These are phyloP conservation scores for Protomyces pachydermus DNA, from an alignment of 1,139 yeast species.

Conservation along the genomic window DNA sequence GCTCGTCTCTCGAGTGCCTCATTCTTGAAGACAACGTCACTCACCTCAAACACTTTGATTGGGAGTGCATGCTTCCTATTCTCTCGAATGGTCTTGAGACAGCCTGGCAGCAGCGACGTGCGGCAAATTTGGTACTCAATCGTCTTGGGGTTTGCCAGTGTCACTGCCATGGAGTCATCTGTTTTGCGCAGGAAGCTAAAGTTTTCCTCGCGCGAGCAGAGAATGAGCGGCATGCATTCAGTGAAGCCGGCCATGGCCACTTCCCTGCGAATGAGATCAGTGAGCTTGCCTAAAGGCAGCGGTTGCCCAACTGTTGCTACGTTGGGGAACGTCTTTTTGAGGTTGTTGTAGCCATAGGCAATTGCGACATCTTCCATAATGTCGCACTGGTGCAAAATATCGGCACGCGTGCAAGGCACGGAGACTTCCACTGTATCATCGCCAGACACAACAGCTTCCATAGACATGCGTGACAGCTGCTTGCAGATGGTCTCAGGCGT, in stretches of 20 bases:
- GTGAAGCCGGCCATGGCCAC: constrained; percentile 94
- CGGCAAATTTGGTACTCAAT: constrained; percentile 95
- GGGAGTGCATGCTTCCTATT: constrained; percentile 95
- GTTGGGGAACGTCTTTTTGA: constrained; percentile 66
- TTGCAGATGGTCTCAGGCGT: constrained; percentile 61
- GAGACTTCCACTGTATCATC: constrained; percentile 58
- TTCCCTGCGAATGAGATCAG: constrained; percentile 85
- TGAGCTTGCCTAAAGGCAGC: constrained; percentile 81
- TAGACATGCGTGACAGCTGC: constrained; percentile 75
- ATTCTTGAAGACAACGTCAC: constrained; percentile 89
- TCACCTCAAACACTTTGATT: constrained; percentile 87
- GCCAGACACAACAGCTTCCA: constrained; percentile 55
- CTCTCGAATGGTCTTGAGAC: constrained; percentile 90
- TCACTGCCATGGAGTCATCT: constrained; percentile 74
- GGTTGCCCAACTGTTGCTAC: constrained; percentile 81
- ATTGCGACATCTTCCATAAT: constrained; percentile 98
- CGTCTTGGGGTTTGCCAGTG: constrained; percentile 93
- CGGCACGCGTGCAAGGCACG: constrained; percentile 92
- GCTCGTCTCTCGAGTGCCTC: constrained; percentile 79
- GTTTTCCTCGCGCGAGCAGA: constrained; percentile 95
- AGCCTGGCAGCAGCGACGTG: constrained; percentile 89
- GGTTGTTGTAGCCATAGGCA: constrained; percentile 89
- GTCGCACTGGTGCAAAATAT: constrained; percentile 94
- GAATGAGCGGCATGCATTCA: constrained; percentile 91
- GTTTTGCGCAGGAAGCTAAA: constrained; percentile 70